Base-by-base conservation (phyloP, 176 grass and related monocot genomes). In the Raddia guianensis region DNA sequence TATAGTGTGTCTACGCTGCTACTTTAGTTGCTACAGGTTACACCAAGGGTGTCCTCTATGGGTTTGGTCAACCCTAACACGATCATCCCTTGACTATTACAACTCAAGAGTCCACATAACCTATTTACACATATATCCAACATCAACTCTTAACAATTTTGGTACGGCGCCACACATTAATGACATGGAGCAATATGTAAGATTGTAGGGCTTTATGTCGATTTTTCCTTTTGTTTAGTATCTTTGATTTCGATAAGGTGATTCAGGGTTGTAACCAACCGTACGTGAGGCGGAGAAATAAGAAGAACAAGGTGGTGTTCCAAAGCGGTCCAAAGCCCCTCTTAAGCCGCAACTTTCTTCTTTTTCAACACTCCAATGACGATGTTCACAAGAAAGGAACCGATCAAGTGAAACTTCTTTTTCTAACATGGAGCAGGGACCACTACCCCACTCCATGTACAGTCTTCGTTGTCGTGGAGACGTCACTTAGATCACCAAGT, bases 401-500 rank as follows among this genome's bases (percentile, higher is more conserved):
- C 8, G 57, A 58, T 46, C 50, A 12, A 34, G 65, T 48, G 64
- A 58, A 56, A 44, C 66, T 55, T 80, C 65, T 1, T 69, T 80
- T 56, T 81, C 53, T 56, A 50, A 14, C 54, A 50, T 12, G 57
- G 43, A 12, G 53, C 5, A 19, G 42, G 10, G 42, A 3, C 10
- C 16, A 5, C 37, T 11, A 5, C 21, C 27, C 18, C 68, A 51
- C 68, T 72, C 27, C 12, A 52, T 34, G 48, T 72, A n/a, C 6
- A 40, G 37, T 33, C 47, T 3, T 78, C 64, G 37, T 50, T 51
- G 60, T 8, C 3, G 40, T 70, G 18, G 20, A 20, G 51, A 57
- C 65, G 52, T 40, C 51, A n/a, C 19, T 60, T 66, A 71, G 43
- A 61, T 81, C 13, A 45, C 48, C 54, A 81, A 49, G 40, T 49